Base-by-base conservation (phyloP, 768 basidiomycete species). In the Mycena rosella region DNA sequence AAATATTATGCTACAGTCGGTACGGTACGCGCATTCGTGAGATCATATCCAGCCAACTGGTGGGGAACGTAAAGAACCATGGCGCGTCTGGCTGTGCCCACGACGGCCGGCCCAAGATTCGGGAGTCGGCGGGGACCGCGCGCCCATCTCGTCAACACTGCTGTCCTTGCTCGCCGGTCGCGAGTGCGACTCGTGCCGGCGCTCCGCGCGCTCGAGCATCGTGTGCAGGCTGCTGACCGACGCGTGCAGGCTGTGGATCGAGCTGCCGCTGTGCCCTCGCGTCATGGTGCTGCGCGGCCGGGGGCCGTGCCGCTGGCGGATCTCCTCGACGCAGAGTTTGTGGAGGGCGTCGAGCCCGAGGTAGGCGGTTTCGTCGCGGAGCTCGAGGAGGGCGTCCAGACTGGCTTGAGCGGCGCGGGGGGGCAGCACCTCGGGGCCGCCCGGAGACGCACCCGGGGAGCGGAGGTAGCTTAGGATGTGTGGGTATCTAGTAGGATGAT, bases 291-390 rank as follows among this genome's bases (percentile, higher is more conserved):
- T 76, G 65, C 83, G 85, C 20, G 80, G 72, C 55, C 81, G 76
- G 29, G 82, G 74, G 30, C 78, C 81, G 54, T 86, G 86, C 29
- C 84, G 82, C 30, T 83, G 82, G 22, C 85, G 84, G 40, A 94
- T 83, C 78, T 95, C 92, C 20, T 89, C 87, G 10, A 79, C 78
- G 74, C 94, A 95, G 2, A 96, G 83, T 68, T 82, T 84, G 67
- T 87, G 82, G 20, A 96, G 84, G 49, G 85, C 85, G 0, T 85
- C 84, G 58, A 95, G 88, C 29, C 87, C 88, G n/a, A 95, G 87
- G 74, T 89, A 94, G 45, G 82, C 81, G 2, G 94, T 91, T 75
- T 96, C 94, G 69, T 95, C 93, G 14, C 93, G 87, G 26, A 95
- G 86, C 67, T 93, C 91, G 48, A 93, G 84, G 26, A 95, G 84